Percentiles rank a stretch among this genome's conserved stretches.
Evolutionary conservation across 1,284 basidiomycete genomes (phyloP).

Genomic region (Rhodotorula glutinis): DNA sequence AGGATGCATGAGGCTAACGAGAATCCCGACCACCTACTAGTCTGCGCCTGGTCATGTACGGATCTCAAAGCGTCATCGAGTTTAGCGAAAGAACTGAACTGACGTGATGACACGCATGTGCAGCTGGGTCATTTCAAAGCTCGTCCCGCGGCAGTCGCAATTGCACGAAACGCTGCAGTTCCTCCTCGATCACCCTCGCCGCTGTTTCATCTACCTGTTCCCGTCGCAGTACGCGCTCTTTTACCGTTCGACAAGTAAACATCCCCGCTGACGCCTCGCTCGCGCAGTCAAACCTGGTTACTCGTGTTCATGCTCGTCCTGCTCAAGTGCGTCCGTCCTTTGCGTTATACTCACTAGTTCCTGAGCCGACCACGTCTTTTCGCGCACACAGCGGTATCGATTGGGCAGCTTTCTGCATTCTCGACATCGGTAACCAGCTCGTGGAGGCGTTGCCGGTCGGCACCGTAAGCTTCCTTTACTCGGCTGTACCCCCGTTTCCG

Average conservation of each 20-base stretch:
- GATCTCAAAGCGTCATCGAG: background rate
- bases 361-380: background rate
- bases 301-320: conserved; percentile 64
- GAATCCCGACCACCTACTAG: background rate
- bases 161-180: conserved; percentile 80
- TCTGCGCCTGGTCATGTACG: conserved; percentile 55
- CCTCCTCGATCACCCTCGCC: conserved; percentile 90
- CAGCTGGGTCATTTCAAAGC: conserved; percentile 66
- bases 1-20: conserved; percentile 1
- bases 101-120: conserved; percentile 52
- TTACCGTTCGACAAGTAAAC: accelerated
- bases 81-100: background rate
- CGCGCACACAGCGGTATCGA: conserved; percentile 61
- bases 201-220: conserved; percentile 91
- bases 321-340: conserved; percentile 60
- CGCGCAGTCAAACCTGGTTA: conserved; percentile 76
- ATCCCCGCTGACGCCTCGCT: background rate
- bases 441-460: conserved; percentile 70
- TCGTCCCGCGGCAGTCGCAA: conserved; percentile 61
- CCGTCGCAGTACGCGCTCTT: conserved; percentile 62
- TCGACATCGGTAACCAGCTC: conserved; percentile 76
- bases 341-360: no score
- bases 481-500: no score
- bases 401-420: conserved; percentile 81
- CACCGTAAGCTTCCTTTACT: conserved; percentile 47